These are phyloP conservation scores for Chytriomyces sp. DNA, from an alignment of 192 early-diverging fungal species.

Conservation along the genomic window DNA sequence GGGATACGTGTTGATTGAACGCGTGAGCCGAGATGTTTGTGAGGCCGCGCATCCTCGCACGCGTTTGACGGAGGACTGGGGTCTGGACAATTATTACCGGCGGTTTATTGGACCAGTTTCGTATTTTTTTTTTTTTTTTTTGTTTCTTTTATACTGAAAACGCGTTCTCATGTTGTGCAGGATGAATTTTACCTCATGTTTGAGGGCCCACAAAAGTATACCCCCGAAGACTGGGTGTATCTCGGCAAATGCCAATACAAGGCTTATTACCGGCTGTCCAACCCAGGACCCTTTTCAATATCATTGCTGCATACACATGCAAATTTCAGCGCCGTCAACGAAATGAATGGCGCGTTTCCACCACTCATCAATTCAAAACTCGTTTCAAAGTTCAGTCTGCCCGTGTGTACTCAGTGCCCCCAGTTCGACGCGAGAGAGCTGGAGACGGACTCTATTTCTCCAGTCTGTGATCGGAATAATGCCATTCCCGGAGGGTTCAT, in stretches of 20 bases:
- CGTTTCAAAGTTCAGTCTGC: background rate
- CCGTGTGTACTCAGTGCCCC: background rate
- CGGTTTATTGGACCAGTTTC: background rate
- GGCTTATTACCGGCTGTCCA: constrained; percentile 7
- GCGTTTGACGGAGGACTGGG: background rate
- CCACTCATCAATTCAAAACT: background rate
- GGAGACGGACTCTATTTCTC: background rate
- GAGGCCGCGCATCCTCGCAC: background rate
- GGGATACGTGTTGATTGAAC: background rate
- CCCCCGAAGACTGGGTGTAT: background rate
- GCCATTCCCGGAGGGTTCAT: background rate
- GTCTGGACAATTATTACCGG: background rate
- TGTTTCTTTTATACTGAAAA: background rate
- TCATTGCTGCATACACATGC: constrained; percentile 5
- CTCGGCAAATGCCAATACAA: constrained; percentile 32
- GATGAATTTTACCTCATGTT: constrained; percentile 15
- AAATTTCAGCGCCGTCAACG: constrained; percentile 22
- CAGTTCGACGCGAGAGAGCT: background rate
- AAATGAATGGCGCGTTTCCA: background rate
- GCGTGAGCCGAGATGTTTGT: background rate
- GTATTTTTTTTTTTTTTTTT: background rate
- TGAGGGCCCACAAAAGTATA: background rate
- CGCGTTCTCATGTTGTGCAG: background rate
- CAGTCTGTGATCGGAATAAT: background rate
- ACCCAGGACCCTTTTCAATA: constrained; percentile 15